phyloP scores from a whole-genome alignment of 2,329 filamentous ascomycete species.

The Microdochium trichocladiopsis region DNA sequence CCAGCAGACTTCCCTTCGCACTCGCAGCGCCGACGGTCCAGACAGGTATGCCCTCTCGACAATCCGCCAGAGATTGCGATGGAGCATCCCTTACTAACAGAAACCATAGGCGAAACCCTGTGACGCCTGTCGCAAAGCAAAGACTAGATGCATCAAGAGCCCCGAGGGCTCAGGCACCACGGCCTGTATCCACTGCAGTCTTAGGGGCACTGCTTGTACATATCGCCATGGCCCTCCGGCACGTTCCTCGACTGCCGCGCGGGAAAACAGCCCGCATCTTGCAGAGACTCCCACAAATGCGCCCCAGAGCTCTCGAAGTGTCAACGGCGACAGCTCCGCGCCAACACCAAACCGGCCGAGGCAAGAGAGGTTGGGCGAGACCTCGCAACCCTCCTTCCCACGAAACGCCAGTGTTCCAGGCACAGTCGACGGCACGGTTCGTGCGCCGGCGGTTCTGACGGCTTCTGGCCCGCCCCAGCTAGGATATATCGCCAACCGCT shows the following conservation, averaged over 20 bases:
- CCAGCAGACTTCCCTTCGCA: slow-evolving; percentile 20
- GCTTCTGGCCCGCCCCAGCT: slow-evolving; percentile 10
- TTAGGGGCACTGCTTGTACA: slow-evolving; percentile 2
- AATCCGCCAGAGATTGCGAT: neutral
- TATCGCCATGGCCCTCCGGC: slow-evolving; percentile 1
- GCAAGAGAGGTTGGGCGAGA: neutral
- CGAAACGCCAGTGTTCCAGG: neutral
- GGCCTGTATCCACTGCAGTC: slow-evolving; percentile 17
- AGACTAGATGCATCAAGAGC: slow-evolving; percentile 23
- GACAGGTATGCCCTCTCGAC: neutral
- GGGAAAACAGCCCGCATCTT: neutral
- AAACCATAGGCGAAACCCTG: slow-evolving; percentile 19
- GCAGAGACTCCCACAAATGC: neutral
- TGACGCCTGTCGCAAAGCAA: slow-evolving; percentile 23
- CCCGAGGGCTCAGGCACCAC: slow-evolving; percentile 19
- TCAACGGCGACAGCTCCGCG: neutral
- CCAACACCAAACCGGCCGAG: neutral
- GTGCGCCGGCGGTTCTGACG: too few relatives aligned
- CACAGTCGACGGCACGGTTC: neutral
- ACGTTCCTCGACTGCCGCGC: slow-evolving; percentile 9
- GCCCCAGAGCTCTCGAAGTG: neutral
- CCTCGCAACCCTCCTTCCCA: too few relatives aligned
- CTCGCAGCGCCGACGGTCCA: slow-evolving; percentile 19
- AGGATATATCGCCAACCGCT: slow-evolving; percentile 16
- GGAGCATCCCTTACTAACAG: too few relatives aligned